Evolutionary conservation across 257 asterid species (phyloP).

Genomic region (Thymus mandschuricus): DNA sequence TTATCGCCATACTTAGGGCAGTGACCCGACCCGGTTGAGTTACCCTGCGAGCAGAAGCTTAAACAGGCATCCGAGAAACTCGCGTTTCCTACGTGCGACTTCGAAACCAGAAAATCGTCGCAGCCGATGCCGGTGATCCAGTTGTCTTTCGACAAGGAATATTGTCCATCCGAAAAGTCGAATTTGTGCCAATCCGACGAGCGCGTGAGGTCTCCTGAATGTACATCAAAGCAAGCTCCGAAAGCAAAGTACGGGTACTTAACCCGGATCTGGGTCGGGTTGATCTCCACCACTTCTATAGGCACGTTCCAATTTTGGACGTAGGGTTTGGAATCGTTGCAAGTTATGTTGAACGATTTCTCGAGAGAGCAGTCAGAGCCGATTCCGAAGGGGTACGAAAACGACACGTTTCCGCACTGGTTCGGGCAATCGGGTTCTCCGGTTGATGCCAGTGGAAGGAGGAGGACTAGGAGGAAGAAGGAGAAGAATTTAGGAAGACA

Average conservation of each 20-base stretch:
- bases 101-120: constrained; percentile 18
- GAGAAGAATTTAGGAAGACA: neutral
- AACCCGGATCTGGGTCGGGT: constrained; percentile 7
- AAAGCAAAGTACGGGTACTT: neutral
- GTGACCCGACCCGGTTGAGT: neutral
- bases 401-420: neutral
- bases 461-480: neutral
- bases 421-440: neutral
- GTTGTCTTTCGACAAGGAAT: constrained; percentile 29
- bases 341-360: neutral
- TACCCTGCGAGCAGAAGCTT: neutral
- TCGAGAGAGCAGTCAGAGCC: constrained; percentile 7
- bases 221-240: neutral
- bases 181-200: neutral
- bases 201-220: neutral
- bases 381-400: constrained; percentile 16
- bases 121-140: constrained; percentile 32
- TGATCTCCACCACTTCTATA: neutral
- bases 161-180: neutral
- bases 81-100: neutral
- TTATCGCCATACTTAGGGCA: constrained; percentile 14
- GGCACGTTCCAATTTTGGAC: neutral
- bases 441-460: neutral
- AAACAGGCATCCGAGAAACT: constrained; percentile 21
- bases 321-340: neutral